phyloP scores from a whole-genome alignment of 1,139 yeast species.

The Suhomyces taliae region DNA sequence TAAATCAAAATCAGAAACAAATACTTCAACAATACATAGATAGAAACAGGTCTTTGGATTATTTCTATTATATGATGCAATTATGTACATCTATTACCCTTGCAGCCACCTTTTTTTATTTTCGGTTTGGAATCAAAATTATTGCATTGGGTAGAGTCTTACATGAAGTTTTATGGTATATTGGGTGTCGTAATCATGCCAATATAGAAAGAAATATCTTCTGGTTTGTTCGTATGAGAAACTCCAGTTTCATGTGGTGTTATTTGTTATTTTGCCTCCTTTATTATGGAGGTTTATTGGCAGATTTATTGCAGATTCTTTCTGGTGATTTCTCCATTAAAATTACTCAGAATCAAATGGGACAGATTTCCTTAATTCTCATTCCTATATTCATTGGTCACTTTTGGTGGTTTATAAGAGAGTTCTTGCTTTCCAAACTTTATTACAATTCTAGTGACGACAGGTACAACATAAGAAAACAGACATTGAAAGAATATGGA shows the following conservation, averaged over 20 bases:
- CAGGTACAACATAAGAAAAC: constrained; percentile 15
- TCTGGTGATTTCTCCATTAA: constrained; percentile 1
- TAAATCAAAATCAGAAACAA: constrained; percentile 19
- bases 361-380: constrained; percentile 11
- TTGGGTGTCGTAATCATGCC: constrained; percentile 33
- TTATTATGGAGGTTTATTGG: constrained; percentile 1
- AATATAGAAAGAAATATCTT: constrained; percentile 23
- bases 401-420: constrained; percentile 40
- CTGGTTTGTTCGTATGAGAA: constrained; percentile 28
- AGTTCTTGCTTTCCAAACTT: constrained; percentile 20
- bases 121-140: constrained; percentile 15
- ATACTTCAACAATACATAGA: constrained; percentile 18
- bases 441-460: constrained; percentile 21
- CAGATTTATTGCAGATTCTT: constrained; percentile 1
- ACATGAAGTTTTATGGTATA: constrained; percentile 28
- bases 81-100: constrained; percentile 26
- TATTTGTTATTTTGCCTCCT: constrained; percentile 20
- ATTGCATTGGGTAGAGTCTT: constrained; percentile 24
- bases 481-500: constrained; percentile 14
- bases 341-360: constrained; percentile 1
- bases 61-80: constrained; percentile 28
- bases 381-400: constrained; percentile 32
- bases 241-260: constrained; percentile 30
- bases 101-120: constrained; percentile 18
- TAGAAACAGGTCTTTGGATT: constrained; percentile 29